Base-by-base conservation (phyloP, 2,329 filamentous ascomycete species). In the Exophiala sideris region DNA sequence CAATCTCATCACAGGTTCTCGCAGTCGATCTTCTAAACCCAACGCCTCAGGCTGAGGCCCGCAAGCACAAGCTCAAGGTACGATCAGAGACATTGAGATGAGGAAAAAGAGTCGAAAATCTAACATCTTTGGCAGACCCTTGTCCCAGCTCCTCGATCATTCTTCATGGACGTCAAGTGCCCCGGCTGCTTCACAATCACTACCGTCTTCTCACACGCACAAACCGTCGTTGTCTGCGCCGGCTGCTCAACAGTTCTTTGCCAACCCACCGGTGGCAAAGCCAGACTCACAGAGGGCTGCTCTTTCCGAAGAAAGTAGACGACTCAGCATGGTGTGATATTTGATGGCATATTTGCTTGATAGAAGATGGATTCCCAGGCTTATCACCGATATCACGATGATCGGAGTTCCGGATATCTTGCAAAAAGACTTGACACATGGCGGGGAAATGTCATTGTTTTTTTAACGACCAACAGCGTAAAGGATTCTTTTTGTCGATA, bases 101-200 rank as follows among this genome's bases (percentile, higher is more conserved):
- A 8, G 33, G 46, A 46, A 29, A 29, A 29, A 10, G 38, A 32
- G 29, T 57, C 41, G 32, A 50, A 54, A 52, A 56, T 61, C 45
- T 52, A 42, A 48, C 45, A 49, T 41, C 20, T 39, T 29, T 41
- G 50, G 61, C 67, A 95, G 91, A 91, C 84, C 68, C 89, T 99
- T 71, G 94, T 99, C 75, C 94, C 94, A 71, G 87, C 85, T 66
- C 94, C 94, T 72, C 90, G 94, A 77, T 97, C 92, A 68, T 99
- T 97, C 89, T 99, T 99, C 89, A 99, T 99, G 94, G 94, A 99
- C 77, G 94, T 99, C 84, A 99, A 99, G 88, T 99, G 94, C 89
- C 94, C 94, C 76, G 94, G 94, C 73, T 99, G 94, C 89, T 99
- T 97, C 88, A 96, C 91, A 79, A 99, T 99, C 86, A 99, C 94